phyloP scores from a whole-genome alignment of 495 filamentous ascomycete species.

The Pseudoneurospora amorphoporcata region DNA sequence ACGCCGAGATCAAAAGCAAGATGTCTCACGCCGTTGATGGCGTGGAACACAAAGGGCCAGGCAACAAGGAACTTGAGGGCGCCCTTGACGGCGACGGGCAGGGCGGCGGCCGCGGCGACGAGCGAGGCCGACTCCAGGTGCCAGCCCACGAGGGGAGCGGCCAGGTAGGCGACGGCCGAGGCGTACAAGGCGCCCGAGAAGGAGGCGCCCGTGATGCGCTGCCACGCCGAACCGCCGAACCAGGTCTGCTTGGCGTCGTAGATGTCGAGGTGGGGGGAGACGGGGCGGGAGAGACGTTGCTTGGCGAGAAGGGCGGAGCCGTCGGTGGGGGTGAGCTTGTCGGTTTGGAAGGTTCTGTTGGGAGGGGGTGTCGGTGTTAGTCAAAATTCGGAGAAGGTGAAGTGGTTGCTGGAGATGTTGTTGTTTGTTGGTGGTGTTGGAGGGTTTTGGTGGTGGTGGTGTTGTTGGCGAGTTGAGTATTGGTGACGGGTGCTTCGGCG shows the following conservation, averaged over 20 bases:
- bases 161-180: conserved; percentile 76
- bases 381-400: neutral
- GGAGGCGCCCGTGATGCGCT: conserved; percentile 69
- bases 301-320: conserved; percentile 62
- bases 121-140: conserved; percentile 74
- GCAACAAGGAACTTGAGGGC: conserved; percentile 62
- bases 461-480: neutral
- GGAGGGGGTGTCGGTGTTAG: neutral
- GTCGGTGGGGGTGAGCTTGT: conserved; percentile 47
- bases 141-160: conserved; percentile 68
- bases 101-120: conserved; percentile 64
- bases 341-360: conserved; percentile 45
- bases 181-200: conserved; percentile 72
- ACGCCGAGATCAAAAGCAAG: conserved; percentile 72
- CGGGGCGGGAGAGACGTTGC: conserved; percentile 77
- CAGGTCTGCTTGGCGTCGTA: conserved; percentile 86
- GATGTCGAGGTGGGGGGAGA: conserved; percentile 80
- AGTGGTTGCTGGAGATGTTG: neutral
- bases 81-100: conserved; percentile 60
- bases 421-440: neutral
- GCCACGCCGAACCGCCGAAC: conserved; percentile 54
- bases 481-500: neutral
- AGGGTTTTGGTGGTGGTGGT: neutral
- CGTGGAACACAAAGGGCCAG: conserved; percentile 81
- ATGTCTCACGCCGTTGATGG: conserved; percentile 81